These are phyloP conservation scores for Ensete ventricosum DNA, from an alignment of 176 grass and related monocot species.

Conservation along the genomic window DNA sequence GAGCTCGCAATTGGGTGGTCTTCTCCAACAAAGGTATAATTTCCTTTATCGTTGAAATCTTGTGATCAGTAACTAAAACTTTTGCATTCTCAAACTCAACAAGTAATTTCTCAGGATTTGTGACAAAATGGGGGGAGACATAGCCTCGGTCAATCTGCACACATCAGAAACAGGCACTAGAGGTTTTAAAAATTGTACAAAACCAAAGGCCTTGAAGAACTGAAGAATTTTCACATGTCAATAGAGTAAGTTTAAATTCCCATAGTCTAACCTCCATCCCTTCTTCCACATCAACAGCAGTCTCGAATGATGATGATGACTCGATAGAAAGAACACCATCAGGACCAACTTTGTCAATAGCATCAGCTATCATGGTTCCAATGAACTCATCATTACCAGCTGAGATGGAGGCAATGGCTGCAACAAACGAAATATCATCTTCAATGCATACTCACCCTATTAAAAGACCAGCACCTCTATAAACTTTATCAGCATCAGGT, in stretches of 20 bases:
- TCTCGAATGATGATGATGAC: constrained; percentile 20
- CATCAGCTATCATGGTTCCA: constrained; percentile 22
- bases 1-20: constrained; percentile 16
- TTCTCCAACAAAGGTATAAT: constrained; percentile 16
- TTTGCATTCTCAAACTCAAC: constrained; percentile 22
- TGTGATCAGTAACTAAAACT: constrained; percentile 16
- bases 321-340: constrained; percentile 20
- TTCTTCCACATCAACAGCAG: constrained; percentile 20
- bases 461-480: not conserved
- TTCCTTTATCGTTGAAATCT: constrained; percentile 17
- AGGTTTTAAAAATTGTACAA: not conserved
- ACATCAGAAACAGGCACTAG: not conserved
- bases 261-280: constrained; percentile 9
- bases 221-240: too few species aligned
- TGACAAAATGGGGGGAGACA: constrained; percentile 15
- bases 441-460: not conserved
- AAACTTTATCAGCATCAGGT: not conserved
- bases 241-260: not conserved
- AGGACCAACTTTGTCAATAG: constrained; percentile 17
- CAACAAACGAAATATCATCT: not conserved
- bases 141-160: constrained; percentile 16
- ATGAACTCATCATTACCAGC: constrained; percentile 17
- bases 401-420: constrained; percentile 12
- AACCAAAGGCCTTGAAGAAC: not conserved
- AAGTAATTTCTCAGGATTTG: constrained; percentile 15